Conservation (phyloP, 1,139 yeast genomes). For the Protomyces gravidus region DNA sequence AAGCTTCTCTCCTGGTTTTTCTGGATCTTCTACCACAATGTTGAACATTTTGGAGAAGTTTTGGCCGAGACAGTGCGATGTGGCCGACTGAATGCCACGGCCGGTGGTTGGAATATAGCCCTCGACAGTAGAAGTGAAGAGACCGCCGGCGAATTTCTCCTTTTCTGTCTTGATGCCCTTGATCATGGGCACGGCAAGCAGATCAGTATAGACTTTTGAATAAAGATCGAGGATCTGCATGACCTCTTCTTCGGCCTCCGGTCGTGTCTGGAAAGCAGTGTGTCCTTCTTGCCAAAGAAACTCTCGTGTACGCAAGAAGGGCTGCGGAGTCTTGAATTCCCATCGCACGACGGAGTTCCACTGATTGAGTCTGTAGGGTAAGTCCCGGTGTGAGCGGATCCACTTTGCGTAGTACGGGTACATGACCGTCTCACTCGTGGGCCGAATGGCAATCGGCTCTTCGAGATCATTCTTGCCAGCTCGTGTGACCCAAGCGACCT, state of each 20-base stretch:
- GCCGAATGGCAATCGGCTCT: slow-evolving; percentile 98
- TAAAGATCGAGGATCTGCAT: slow-evolving; percentile 80
- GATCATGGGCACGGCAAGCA: slow-evolving; percentile 94
- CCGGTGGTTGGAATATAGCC: slow-evolving; percentile 98
- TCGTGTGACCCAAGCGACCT: slow-evolving; percentile 98
- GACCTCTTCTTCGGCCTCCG: slow-evolving; percentile 80
- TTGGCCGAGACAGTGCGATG: slow-evolving; percentile 96
- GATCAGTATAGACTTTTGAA: slow-evolving; percentile 76
- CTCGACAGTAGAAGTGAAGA: slow-evolving; percentile 90
- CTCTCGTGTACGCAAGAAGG: slow-evolving; percentile 96
- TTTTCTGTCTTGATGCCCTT: slow-evolving; percentile 94
- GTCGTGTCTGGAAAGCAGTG: slow-evolving; percentile 84
- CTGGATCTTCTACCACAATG: slow-evolving; percentile 91
- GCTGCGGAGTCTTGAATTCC: slow-evolving; percentile 99
- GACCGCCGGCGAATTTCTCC: slow-evolving; percentile 98
- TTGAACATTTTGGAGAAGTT: slow-evolving; percentile 98
- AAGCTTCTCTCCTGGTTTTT: slow-evolving; percentile 49
- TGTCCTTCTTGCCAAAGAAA: slow-evolving; percentile 99
- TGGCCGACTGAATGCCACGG: slow-evolving; percentile 99
- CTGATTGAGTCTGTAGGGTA: slow-evolving; percentile 92
- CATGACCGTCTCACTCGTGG: slow-evolving; percentile 99
- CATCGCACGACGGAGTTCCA: slow-evolving; percentile 99
- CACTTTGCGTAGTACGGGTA: slow-evolving; percentile 98
- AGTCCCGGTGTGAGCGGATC: slow-evolving; percentile 97
- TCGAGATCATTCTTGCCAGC: slow-evolving; percentile 94